A percentile compares a stretch with the other conserved stretches of the same genome.
Evolutionary conservation across 495 filamentous ascomycete genomes (phyloP).

Genomic region (Achaetomiella virescens): DNA sequence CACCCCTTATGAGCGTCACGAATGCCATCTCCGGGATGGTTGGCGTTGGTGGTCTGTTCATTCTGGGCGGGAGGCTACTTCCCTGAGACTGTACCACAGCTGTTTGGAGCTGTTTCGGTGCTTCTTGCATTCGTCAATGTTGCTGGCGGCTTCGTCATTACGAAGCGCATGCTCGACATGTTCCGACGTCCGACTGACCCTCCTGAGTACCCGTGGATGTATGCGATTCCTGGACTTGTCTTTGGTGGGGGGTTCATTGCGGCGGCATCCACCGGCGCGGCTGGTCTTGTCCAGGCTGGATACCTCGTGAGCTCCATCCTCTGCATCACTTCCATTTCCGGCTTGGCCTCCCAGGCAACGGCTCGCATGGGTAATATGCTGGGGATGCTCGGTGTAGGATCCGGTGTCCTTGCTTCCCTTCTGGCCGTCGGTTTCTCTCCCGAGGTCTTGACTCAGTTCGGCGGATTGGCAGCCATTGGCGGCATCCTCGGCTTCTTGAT

Average conservation of each 20-base stretch:
- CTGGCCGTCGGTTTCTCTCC: conserved; percentile 69
- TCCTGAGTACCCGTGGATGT: conserved; percentile 77
- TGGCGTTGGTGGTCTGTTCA: conserved; percentile 73
- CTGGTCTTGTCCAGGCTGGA: conserved; percentile 72
- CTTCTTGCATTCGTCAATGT: conserved; percentile 78
- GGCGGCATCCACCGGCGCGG: conserved; percentile 68
- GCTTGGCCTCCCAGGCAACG: conserved; percentile 68
- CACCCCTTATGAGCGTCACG: conserved; percentile 78
- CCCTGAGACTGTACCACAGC: conserved; percentile 69
- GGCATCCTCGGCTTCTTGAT: conserved; percentile 58
- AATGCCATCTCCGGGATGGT: conserved; percentile 87
- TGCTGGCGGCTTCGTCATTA: conserved; percentile 75
- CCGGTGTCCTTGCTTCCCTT: conserved; percentile 71
- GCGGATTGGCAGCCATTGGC: conserved; percentile 61
- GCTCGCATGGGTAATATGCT: conserved; percentile 74
- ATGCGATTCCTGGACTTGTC: conserved; percentile 62
- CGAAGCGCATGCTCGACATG: conserved; percentile 89
- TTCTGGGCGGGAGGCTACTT: conserved; percentile 70
- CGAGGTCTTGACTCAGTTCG: conserved; percentile 67
- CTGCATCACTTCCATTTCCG: conserved; percentile 67
- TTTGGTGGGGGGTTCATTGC: conserved; percentile 73
- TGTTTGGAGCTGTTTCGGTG: conserved; percentile 68
- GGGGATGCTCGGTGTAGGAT: conserved; percentile 70
- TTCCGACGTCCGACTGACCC: conserved; percentile 75
- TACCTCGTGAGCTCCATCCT: conserved; percentile 73